Evolutionary conservation across 768 basidiomycete genomes (phyloP), one percentile per base, ranked within the genome.

Genomic region (Coprinopsis strossmayeri): DNA sequence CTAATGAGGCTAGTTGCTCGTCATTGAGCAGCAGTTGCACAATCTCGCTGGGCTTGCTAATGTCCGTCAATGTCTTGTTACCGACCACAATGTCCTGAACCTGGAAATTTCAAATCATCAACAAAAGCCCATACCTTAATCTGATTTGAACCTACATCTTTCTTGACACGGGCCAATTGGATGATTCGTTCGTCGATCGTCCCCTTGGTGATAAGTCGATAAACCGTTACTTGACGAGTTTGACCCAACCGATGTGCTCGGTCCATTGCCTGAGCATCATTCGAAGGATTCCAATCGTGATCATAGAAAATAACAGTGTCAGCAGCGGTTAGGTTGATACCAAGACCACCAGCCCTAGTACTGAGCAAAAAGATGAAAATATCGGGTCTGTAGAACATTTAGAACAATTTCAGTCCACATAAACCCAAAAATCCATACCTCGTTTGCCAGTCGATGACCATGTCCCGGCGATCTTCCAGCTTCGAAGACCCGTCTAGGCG

Each of bases 371-470:
- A 93, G 38, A 91, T 77, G 59, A 92, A 93, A 43, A 91, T 87
- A 55, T 93, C 91, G 13, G 89, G 81, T 57, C 91, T 91, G 51
- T 1, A 18, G 45, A 48, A 12, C 25, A 52, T 11, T 25, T 49
- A 50, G 54, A 46, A 13, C 39, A 52, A n/a, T 5, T 11, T 43
- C 39, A 20, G 13, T 7, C 28, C 26, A 39, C 12, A 15, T 24
- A 13, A 28, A 44, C 27, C 10, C 41, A 4, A 7, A 18, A 37
- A 35, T 9, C 66, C 78, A 51, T 51, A 92, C 93, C 90, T 82
- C 32, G 93, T 95, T 65, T 99, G 96, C 95, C 95, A 99, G 61
- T 94, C 91, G 56, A 92, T 92, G 23, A 99, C 96, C 96, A 99
- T 98, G 64, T 98, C 96, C 49, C 96, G 78, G 57, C 96, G 77